Evolutionary conservation across 495 filamentous ascomycete species (phyloP).

Genomic region (Thozetella sp.): DNA sequence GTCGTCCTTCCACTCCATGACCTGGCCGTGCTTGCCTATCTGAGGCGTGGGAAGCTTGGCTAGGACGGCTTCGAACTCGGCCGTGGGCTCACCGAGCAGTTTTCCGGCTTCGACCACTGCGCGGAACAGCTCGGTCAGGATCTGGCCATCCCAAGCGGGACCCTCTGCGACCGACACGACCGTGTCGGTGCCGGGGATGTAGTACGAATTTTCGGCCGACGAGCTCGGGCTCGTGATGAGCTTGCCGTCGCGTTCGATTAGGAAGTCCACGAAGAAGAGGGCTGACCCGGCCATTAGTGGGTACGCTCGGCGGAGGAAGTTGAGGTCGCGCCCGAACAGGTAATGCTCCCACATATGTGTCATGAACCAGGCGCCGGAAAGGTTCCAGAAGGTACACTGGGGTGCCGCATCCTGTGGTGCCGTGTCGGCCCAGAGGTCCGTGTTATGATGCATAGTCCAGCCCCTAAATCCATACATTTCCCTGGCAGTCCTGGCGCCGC

Average conservation of each 20-base stretch:
- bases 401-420: constrained; percentile 46
- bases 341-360: constrained; percentile 47
- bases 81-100: constrained; percentile 12
- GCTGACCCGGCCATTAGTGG: constrained; percentile 25
- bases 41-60: constrained; percentile 29
- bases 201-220: constrained; percentile 47
- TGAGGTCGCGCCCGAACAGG: constrained; percentile 4
- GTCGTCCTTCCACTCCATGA: constrained; percentile 47
- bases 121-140: constrained; percentile 36
- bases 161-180: constrained; percentile 39
- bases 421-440: constrained; percentile 51
- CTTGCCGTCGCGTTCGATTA: constrained; percentile 34
- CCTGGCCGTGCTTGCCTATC: constrained; percentile 38
- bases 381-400: constrained; percentile 48
- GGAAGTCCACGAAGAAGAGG: constrained; percentile 46
- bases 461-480: constrained; percentile 53
- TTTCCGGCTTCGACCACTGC: constrained; percentile 27
- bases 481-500: constrained; percentile 36
- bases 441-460: constrained; percentile 45
- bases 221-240: constrained; percentile 43
- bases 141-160: constrained; percentile 47
- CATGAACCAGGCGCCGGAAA: constrained; percentile 48
- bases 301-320: constrained; percentile 3
- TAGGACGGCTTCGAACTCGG: constrained; percentile 17
- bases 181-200: constrained; percentile 23